A percentile compares a stretch with the other conserved stretches of the same genome.
These are phyloP conservation scores for Dysphania ambrosioides DNA, from an alignment of 148 eudicot species.

Conservation along the genomic window DNA sequence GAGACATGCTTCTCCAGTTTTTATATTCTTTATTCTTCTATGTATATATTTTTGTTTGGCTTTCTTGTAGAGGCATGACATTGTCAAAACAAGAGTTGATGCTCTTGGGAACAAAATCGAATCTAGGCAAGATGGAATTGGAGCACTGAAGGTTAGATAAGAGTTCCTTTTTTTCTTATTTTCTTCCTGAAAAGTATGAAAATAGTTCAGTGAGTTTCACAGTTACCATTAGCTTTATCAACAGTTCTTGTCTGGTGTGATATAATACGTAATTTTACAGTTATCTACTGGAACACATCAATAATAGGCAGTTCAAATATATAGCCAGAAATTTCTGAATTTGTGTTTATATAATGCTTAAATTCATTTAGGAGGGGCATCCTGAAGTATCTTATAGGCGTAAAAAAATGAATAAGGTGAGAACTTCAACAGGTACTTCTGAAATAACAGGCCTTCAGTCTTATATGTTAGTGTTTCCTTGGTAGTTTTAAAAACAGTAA, in stretches of 20 bases:
- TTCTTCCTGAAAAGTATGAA: background rate
- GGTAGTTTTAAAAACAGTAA: no score
- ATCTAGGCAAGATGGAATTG: constrained; percentile 62
- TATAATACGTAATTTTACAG: background rate
- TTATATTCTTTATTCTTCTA: constrained; percentile 6
- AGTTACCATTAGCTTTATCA: background rate
- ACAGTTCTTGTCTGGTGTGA: background rate
- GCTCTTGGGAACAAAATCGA: constrained; percentile 61
- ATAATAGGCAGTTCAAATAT: background rate
- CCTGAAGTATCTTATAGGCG: background rate
- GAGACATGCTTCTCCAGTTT: constrained; percentile 2
- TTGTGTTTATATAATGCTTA: background rate
- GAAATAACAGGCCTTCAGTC: background rate
- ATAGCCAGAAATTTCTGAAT: background rate
- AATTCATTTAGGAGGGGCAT: background rate
- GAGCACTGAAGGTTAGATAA: constrained; percentile 76
- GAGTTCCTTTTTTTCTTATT: constrained; percentile 8
- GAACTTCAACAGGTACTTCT: background rate
- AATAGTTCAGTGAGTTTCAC: no score
- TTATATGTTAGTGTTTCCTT: no score
- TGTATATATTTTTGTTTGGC: background rate
- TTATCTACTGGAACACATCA: background rate
- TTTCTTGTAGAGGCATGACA: constrained; percentile 76
- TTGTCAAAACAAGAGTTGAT: constrained; percentile 82
- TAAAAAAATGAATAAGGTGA: background rate